A percentile compares a stretch with the other conserved stretches of the same genome.
Evolutionary conservation across 768 basidiomycete genomes (phyloP).

Genomic region (Russula virescens): DNA sequence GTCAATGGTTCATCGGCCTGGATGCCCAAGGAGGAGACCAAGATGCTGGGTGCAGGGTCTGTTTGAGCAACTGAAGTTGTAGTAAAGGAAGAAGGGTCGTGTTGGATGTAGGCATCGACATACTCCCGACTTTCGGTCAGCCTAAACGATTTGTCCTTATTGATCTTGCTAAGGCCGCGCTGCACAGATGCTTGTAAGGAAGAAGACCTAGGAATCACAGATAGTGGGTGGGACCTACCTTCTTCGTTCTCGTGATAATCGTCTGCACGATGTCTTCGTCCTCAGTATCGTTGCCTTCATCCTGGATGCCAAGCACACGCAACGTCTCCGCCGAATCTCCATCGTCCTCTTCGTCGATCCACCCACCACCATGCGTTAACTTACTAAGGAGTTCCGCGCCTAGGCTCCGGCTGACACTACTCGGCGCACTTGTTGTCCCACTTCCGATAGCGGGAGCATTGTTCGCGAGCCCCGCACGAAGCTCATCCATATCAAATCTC

Average conservation of each 20-base stretch:
- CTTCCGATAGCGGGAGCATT: constrained; percentile 34
- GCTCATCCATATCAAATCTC: constrained; percentile 90
- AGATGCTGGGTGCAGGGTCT: constrained; percentile 47
- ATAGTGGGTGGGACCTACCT: constrained; percentile 39
- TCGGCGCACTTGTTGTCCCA: constrained; percentile 46
- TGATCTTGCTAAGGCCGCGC: constrained; percentile 51
- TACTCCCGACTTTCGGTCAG: constrained; percentile 69
- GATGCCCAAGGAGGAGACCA: constrained; percentile 42
- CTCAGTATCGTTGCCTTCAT: constrained; percentile 50
- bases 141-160: constrained; percentile 39
- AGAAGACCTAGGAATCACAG: background rate
- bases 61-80: constrained; percentile 51
- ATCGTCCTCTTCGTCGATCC: constrained; percentile 37
- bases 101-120: constrained; percentile 66
- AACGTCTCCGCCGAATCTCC: constrained; percentile 32
- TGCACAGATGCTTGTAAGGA: background rate
- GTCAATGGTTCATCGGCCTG: constrained; percentile 39
- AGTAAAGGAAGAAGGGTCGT: constrained; percentile 52
- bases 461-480: constrained; percentile 48
- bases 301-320: constrained; percentile 35
- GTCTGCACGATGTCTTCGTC: constrained; percentile 79
- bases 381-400: constrained; percentile 67
- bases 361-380: constrained; percentile 42
- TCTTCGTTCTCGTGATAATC: constrained; percentile 80
- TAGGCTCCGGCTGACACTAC: constrained; percentile 64